Evolutionary conservation across 176 grass and related monocot genomes (phyloP), one percentile per base, ranked within the genome.

Genomic region (Bolboschoenus planiculmis): DNA sequence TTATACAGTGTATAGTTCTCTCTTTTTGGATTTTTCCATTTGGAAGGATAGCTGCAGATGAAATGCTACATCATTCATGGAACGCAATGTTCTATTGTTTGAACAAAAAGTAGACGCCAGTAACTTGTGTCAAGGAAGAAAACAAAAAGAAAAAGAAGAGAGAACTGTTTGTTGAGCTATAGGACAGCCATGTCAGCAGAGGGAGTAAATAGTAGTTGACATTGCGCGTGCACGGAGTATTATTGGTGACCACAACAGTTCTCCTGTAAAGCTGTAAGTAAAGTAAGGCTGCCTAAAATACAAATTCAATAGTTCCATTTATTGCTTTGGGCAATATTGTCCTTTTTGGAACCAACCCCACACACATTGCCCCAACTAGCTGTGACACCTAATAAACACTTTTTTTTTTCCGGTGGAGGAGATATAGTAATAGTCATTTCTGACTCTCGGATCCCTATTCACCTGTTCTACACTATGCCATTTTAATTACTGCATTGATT

Each of bases 261-360:
- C 39, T 53, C 16, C 29, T 1, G 44, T 21, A 21, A 16, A 15
- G 48, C 48, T 61, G 58, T 61, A 61, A 61, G 58, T 13, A 61
- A 60, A 2, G 35, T 42, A 40, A 62, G 39, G 34, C 44, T 77
- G 80, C 37, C 61, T 15, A 47, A 82, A 63, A 65, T 42, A 82
- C 33, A 82, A 57, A 63, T 39, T 60, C 24, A 82, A 66, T 66
- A 82, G 80, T 44, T 82, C 24, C 80, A 82, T 82, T 82, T 63
- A 82, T 82, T 82, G 80, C 54, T 65, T 66, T 46, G 58, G 39
- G 80, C 24, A 82, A 63, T 66, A 82, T 43, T 82, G 80, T 82
- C 80, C 24, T n/a, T 63, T 82, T 66, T 66, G 80, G 59, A 66
- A 64, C 79, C 79, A 65, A 48, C 80, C 56, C 56, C 23, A 21